These are phyloP conservation scores for Fusarium humuli DNA, from an alignment of 2,329 filamentous ascomycete genomes.

Conservation along the genomic window DNA sequence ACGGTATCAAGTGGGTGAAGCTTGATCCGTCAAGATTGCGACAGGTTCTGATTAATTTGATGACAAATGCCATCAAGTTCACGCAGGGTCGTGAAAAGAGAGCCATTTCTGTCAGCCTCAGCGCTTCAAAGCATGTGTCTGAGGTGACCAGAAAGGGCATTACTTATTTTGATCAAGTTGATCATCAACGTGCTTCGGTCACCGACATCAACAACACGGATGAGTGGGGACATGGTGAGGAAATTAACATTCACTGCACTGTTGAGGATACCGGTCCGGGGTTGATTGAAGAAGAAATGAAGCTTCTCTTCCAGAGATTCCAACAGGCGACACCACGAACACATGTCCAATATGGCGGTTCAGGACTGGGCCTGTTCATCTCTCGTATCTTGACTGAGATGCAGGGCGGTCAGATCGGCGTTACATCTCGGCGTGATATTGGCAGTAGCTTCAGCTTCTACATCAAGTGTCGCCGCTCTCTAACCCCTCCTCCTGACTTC, in stretches of 20 bases:
- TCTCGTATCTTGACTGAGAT: conserved; percentile 80
- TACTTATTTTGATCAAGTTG: conserved; percentile 61
- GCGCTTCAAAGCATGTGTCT: conserved; percentile 67
- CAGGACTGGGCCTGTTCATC: conserved; percentile 79
- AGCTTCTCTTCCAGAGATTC: conserved; percentile 75
- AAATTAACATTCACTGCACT: conserved; percentile 77
- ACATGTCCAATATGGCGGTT: conserved; percentile 78
- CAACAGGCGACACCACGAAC: conserved; percentile 76
- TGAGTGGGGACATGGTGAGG: conserved; percentile 79
- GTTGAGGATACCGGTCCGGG: conserved; percentile 79
- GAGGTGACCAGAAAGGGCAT: conserved; percentile 56
- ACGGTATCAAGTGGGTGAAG: conserved; percentile 77
- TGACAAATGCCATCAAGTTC: conserved; percentile 75
- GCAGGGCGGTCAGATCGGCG: conserved; percentile 82
- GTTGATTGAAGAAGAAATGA: conserved; percentile 72
- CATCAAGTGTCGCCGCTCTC: conserved; percentile 72
- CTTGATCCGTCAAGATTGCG: conserved; percentile 80
- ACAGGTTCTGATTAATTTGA: conserved; percentile 81
- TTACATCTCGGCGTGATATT: conserved; percentile 72
- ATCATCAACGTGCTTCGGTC: conserved; percentile 50
- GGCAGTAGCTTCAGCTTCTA: conserved; percentile 84
- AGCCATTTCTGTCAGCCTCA: conserved; percentile 72
- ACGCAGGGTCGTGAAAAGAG: conserved; percentile 70
- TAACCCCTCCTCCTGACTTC: conserved; percentile 53
- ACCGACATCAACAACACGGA: conserved; percentile 62